Evolutionary conservation across 1,284 basidiomycete species (phyloP), one percentile per base, ranked within the genome.

Genomic region (Agaricales sp.): DNA sequence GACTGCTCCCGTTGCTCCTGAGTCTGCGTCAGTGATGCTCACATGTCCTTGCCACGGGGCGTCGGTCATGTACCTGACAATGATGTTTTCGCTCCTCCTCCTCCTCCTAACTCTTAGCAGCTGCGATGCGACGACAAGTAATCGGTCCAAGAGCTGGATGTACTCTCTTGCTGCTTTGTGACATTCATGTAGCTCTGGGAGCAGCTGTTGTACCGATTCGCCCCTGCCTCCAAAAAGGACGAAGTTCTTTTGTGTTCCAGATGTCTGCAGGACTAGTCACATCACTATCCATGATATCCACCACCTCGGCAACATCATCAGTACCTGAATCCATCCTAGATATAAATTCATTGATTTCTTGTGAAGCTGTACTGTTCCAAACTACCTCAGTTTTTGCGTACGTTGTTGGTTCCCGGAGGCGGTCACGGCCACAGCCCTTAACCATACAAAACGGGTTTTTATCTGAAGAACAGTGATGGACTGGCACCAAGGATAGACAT

Each of bases 391-490:
- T 73, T 97, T 48, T 95, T 89, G 59, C 78, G 80, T 1, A 82
- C 84, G 51, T 93, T 97, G n/a, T 61, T 79, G 82, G 16, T 87
- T 96, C 57, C 87, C 92, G 0, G 91, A 96, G 58, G 83, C 89
- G 58, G 92, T 98, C 2, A 92, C 95, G 63, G 87, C 92, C 0
- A 97, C 94, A 1, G 92, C 93, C 0, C 80, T 91, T 51, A 83
- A 78, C 43, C 98, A 94, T 63, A 72, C 99, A 56, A 99, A 99
- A 63, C 77, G 96, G 3, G 99, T 99, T 68, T 99, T 98, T 63
- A 75, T 99, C 49, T 87, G 89, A 67, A 98, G 98, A 61, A 97
- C 92, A 1, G 92, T 93, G 48, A 96, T 99, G 93, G 94, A 99
- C 62, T 97, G 92, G 82, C 96, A 99, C 95, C 0, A 97, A 96